These are phyloP conservation scores for Pterocarpus macrocarpus DNA, from an alignment of 306 rosid genomes.

Conservation along the genomic window DNA sequence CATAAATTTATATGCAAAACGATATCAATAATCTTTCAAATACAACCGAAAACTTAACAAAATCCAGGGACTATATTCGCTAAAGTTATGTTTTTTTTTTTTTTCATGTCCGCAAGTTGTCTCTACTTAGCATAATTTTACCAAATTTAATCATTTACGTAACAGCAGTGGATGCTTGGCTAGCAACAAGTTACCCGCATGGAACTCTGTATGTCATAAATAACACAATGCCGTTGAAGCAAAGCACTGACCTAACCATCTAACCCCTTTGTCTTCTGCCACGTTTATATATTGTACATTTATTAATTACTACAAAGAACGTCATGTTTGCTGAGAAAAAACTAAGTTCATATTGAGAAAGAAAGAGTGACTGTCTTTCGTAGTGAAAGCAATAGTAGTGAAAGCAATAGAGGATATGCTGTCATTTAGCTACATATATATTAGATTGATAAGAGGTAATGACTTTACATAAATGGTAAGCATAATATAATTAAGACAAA, in stretches of 20 bases:
- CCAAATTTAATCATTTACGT: conserved; percentile 23
- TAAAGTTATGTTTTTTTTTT: neutral
- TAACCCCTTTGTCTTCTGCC: conserved; percentile 15
- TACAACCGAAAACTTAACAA: neutral
- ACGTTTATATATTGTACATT: conserved; percentile 29
- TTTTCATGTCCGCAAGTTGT: neutral
- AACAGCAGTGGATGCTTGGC: neutral
- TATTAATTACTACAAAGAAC: conserved; percentile 38
- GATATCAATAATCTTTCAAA: neutral
- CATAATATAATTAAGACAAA: conserved; percentile 36
- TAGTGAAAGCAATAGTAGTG: conserved; percentile 48
- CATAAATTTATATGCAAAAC: neutral
- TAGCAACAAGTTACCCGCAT: conserved; percentile 35
- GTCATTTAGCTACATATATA: conserved; percentile 42
- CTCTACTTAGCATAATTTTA: neutral
- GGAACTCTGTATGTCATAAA: conserved; percentile 42
- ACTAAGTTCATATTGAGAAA: conserved; percentile 43
- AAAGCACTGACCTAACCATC: conserved; percentile 49
- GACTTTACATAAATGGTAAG: conserved; percentile 16
- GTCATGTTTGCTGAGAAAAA: neutral
- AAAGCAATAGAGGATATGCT: conserved; percentile 43
- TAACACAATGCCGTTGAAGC: conserved; percentile 66
- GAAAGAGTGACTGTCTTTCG: conserved; percentile 46
- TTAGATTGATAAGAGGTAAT: conserved; percentile 38
- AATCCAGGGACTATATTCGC: neutral